These are phyloP conservation scores for Leccinum variabile DNA, from an alignment of 1,284 basidiomycete genomes.

Conservation along the genomic window DNA sequence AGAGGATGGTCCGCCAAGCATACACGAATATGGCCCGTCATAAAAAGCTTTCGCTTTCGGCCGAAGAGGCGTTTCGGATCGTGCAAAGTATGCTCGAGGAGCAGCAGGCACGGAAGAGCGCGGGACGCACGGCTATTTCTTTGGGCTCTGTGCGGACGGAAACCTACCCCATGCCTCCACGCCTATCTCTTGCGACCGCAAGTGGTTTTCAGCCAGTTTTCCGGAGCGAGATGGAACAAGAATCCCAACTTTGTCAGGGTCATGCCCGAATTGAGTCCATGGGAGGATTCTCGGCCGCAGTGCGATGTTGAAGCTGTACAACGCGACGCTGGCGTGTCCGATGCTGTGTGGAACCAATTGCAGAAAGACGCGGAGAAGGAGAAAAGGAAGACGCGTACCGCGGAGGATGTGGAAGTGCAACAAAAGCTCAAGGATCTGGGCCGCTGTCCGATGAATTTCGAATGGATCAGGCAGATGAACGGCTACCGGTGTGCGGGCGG, in stretches of 20 bases:
- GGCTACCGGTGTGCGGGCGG: neutral
- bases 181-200: neutral
- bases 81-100: conserved; percentile 23
- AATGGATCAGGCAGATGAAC: neutral
- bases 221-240: neutral
- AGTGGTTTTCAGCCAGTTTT: neutral
- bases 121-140: no score
- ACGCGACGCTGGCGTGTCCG: neutral
- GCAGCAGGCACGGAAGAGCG: conserved; percentile 10
- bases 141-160: neutral
- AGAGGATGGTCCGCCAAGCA: conserved; percentile 25
- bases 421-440: neutral
- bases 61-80: conserved; percentile 17
- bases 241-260: neutral
- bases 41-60: conserved; percentile 33
- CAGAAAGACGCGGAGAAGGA: neutral
- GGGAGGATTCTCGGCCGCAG: neutral
- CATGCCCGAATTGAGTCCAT: neutral
- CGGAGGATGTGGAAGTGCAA: neutral
- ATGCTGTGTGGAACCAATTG: neutral
- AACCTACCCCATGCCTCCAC: neutral
- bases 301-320: neutral
- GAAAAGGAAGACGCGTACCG: neutral
- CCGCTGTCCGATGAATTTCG: neutral
- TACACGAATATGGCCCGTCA: conserved; percentile 34